Evolutionary conservation across 306 rosid species (phyloP).

Genomic region (Trifolium dubium): DNA sequence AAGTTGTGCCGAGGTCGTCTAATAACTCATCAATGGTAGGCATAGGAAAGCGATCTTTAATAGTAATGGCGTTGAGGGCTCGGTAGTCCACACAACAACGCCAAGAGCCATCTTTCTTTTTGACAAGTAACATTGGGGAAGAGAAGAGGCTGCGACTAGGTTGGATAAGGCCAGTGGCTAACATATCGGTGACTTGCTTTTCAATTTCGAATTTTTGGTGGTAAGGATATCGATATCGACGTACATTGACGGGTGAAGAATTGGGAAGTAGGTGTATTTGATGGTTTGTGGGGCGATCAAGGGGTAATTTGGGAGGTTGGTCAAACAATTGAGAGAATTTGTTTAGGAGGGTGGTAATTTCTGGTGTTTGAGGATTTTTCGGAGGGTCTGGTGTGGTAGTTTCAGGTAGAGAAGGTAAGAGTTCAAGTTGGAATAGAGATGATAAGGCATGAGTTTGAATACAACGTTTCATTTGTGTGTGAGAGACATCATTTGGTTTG

Average conservation of each 20-base stretch:
- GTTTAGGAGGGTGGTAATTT: background rate
- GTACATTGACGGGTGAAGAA: too few relatives aligned
- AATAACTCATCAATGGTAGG: background rate
- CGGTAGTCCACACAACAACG: too few relatives aligned
- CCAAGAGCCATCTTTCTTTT: too few relatives aligned
- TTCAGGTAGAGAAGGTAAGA: background rate
- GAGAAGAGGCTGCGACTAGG: too few relatives aligned
- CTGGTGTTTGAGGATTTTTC: background rate
- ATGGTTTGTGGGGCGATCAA: too few relatives aligned
- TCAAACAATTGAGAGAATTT: background rate
- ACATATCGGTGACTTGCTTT: too few relatives aligned
- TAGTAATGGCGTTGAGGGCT: too few relatives aligned
- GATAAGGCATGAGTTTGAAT: background rate
- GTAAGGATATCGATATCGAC: too few relatives aligned
- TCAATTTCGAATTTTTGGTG: too few relatives aligned
- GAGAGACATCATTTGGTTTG: background rate
- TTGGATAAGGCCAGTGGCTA: too few relatives aligned
- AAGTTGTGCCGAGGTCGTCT: background rate
- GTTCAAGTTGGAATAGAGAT: background rate
- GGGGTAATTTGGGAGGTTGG: background rate
- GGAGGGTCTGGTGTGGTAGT: background rate
- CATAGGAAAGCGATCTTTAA: background rate
- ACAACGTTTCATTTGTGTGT: background rate
- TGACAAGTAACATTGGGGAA: too few relatives aligned
- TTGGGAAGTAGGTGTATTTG: background rate